These are phyloP conservation scores for Trichoderma lentiforme DNA, from an alignment of 2,329 filamentous ascomycete genomes.

Conservation along the genomic window DNA sequence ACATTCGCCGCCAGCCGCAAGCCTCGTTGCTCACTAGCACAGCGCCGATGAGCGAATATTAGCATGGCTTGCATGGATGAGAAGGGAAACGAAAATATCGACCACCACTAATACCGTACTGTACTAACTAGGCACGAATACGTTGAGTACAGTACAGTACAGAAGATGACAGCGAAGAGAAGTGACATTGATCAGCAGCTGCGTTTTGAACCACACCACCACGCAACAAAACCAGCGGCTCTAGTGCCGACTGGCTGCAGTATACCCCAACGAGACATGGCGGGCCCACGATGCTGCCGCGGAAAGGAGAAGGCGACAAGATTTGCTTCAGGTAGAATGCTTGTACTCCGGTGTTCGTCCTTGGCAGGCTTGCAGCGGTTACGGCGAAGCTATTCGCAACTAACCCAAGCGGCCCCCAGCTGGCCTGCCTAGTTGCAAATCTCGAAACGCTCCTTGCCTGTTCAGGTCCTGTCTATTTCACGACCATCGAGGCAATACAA, in stretches of 20 bases:
- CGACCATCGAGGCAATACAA: neutral
- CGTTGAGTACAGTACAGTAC: neutral
- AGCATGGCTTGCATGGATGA: neutral
- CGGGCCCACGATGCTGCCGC: neutral
- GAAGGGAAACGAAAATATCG: neutral
- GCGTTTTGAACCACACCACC: neutral
- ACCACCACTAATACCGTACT: neutral
- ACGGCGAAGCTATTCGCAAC: neutral
- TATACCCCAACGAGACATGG: neutral
- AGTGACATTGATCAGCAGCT: constrained; percentile 8
- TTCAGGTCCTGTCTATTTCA: constrained; percentile 1
- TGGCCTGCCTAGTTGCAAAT: constrained; percentile 4
- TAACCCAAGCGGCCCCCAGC: neutral
- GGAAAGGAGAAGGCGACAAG: neutral
- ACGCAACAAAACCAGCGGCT: neutral
- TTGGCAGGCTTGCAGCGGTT: neutral
- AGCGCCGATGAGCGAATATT: constrained; percentile 1
- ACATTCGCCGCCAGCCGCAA: constrained; percentile 2
- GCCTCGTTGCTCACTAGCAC: constrained; percentile 8
- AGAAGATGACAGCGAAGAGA: neutral
- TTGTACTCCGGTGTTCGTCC: neutral
- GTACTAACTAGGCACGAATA: neutral
- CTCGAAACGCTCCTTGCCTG: neutral
- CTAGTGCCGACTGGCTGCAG: neutral
- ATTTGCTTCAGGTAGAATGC: neutral